Evolutionary conservation across 805 yeast species (phyloP), one percentile per base, ranked within the genome.

Genomic region (Ogataea trehalophila): DNA sequence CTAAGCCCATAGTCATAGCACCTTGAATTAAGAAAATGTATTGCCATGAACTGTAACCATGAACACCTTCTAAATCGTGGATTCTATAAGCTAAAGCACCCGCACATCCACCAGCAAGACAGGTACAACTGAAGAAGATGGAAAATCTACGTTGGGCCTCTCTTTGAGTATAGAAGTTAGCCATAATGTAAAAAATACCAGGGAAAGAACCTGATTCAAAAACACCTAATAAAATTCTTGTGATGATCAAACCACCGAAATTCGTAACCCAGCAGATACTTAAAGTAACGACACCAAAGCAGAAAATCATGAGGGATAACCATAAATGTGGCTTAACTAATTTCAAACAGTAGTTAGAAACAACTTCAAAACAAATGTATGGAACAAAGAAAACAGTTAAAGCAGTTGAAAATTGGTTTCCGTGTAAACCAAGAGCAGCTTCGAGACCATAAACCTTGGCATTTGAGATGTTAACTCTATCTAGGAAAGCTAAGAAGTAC

Each of bases 381-480:
- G 89, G 89, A 14, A 83, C 83, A 55, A 84, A 85, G 63, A 85
- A 85, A 9, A 85, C 76, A 6, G 87, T 81, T 53, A 85, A 72
- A 4, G 85, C 83, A 33, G 72, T 74, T 59, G 83, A 80, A 69
- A 74, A 85, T 57, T 85, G 83, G 54, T 74, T 72, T 8, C 84
- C 84, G 2, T 65, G 62, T 38, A 87, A 69, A 17, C 72, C 57
- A 34, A 87, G 64, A 48, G 81, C 85, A 1, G 58, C 65, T 18
- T 73, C 72, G 71, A 87, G 70, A 13, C 89, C 89, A 59, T 85
- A 86, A 46, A 83, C 76, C 50, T 80, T 80, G 7, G 95, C 95
- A 65, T 87, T 87, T 31, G 91, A 80, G 51, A 87, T 85, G 63
- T 87, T 87, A 49, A 87, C 91, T 63, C 95, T 74, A 63, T 87